phyloP scores from a whole-genome alignment of 768 basidiomycete species.

The Agrocybe pediades region DNA sequence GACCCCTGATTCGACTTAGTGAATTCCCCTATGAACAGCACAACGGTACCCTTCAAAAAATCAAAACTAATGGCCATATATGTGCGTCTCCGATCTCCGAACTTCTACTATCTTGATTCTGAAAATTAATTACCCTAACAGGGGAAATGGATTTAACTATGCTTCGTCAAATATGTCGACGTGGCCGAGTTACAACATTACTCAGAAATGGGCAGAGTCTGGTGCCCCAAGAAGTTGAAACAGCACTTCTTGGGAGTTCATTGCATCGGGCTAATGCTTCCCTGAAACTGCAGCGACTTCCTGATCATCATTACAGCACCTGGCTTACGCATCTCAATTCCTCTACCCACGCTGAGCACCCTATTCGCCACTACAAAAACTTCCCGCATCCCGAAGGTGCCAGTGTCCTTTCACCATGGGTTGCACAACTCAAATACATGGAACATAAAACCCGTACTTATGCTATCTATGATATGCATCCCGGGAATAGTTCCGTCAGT shows the following conservation, averaged over 20 bases:
- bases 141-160: slow-evolving; percentile 15
- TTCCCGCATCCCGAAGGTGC: slow-evolving; percentile 9
- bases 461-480: slow-evolving; percentile 18
- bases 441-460: slow-evolving; percentile 15
- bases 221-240: no score
- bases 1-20: slow-evolving; percentile 26
- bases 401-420: slow-evolving; percentile 16
- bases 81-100: slow-evolving; percentile 1
- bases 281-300: not conserved
- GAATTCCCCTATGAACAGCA: slow-evolving; percentile 31
- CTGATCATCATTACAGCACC: slow-evolving; percentile 9
- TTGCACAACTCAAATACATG: slow-evolving; percentile 8
- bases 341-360: not conserved
- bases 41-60: slow-evolving; percentile 28
- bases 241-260: no score
- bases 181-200: not conserved
- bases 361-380: no score
- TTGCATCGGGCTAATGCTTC: no score
- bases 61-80: slow-evolving; percentile 24
- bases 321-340: slow-evolving; percentile 11
- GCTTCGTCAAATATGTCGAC: slow-evolving; percentile 11
- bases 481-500: slow-evolving; percentile 23
- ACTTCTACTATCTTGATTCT: not conserved
- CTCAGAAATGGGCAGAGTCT: no score
- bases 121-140: no score